A percentile compares a stretch with the other conserved stretches of the same genome.
Evolutionary conservation across 192 early-diverging fungal species (phyloP).

Genomic region (Coemansia sp.): DNA sequence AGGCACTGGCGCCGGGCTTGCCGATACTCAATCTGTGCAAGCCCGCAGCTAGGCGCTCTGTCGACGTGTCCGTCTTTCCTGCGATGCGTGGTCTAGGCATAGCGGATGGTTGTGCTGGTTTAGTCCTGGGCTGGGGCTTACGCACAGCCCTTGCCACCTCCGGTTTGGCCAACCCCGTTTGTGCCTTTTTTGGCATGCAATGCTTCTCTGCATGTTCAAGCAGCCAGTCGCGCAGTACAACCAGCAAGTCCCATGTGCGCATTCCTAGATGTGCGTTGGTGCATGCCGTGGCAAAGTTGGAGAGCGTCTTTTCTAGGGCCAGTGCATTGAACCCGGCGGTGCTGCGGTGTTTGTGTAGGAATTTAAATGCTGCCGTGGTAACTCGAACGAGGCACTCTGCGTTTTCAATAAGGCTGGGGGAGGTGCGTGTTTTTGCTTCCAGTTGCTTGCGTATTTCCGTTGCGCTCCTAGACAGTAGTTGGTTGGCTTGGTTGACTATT

Average conservation of each 20-base stretch:
- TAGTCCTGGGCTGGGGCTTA: no score
- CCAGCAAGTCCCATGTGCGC: slow-evolving; percentile 26
- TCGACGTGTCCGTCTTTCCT: not conserved
- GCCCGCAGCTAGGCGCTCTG: slow-evolving; percentile 7
- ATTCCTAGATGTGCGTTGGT: slow-evolving; percentile 34
- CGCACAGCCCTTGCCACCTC: slow-evolving; percentile 27
- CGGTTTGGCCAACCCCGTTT: no score
- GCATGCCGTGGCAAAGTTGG: slow-evolving; percentile 33
- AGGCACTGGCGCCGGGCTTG: no score
- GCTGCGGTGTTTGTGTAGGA: slow-evolving; percentile 18
- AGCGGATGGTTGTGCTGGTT: no score
- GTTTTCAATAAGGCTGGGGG: not conserved
- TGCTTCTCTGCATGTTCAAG: slow-evolving; percentile 34
- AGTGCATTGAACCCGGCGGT: slow-evolving; percentile 31
- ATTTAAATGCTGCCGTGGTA: slow-evolving; percentile 17
- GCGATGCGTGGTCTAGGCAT: no score
- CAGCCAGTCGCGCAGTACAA: slow-evolving; percentile 17
- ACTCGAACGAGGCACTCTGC: slow-evolving; percentile 27
- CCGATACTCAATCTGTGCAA: slow-evolving; percentile 39
- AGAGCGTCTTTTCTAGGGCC: slow-evolving; percentile 43
- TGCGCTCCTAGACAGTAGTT: slow-evolving; percentile 20
- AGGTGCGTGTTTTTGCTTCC: not conserved
- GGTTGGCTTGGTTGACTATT: slow-evolving; percentile 42
- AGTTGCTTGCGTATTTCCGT: slow-evolving; percentile 12
- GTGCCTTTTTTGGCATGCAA: no score